Percentiles rank a stretch among this genome's conserved stretches.
phyloP scores from a whole-genome alignment of 768 basidiomycete genomes.

The Pluteus cervinus region DNA sequence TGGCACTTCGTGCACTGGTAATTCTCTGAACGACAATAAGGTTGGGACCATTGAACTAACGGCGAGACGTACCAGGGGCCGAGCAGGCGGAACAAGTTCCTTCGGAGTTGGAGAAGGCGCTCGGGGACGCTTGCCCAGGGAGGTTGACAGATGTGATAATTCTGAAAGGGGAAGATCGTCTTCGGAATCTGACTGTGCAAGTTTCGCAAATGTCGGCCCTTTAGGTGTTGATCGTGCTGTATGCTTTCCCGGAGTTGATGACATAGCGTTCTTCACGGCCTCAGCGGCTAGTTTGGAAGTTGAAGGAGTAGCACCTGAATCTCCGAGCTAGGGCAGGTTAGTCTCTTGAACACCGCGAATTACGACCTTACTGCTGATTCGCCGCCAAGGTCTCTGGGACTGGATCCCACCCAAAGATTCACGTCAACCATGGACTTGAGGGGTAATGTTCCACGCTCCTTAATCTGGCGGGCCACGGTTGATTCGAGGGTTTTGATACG shows the following conservation, averaged over 20 bases:
- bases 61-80: too few relatives aligned
- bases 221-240: background rate
- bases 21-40: too few relatives aligned
- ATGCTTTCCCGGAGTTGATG: background rate
- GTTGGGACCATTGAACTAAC: too few relatives aligned
- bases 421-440: constrained; percentile 34
- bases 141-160: constrained; percentile 10
- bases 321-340: background rate
- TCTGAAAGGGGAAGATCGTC: constrained; percentile 19
- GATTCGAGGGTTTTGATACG: constrained; percentile 41
- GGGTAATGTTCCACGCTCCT: constrained; percentile 25
- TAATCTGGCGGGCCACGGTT: constrained; percentile 37
- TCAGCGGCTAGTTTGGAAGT: background rate
- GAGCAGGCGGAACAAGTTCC: too few relatives aligned
- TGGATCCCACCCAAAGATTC: constrained; percentile 31
- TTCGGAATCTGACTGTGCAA: constrained; percentile 14
- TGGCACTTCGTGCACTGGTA: too few relatives aligned
- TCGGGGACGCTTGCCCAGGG: constrained; percentile 12
- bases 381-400: constrained; percentile 18
- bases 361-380: constrained; percentile 6
- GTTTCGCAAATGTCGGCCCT: constrained; percentile 7
- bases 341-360: background rate
- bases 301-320: constrained; percentile 2
- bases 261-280: background rate
- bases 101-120: constrained; percentile 9